These are phyloP conservation scores for Leucosporidium scottii DNA, from an alignment of 768 basidiomycete genomes.

Conservation along the genomic window DNA sequence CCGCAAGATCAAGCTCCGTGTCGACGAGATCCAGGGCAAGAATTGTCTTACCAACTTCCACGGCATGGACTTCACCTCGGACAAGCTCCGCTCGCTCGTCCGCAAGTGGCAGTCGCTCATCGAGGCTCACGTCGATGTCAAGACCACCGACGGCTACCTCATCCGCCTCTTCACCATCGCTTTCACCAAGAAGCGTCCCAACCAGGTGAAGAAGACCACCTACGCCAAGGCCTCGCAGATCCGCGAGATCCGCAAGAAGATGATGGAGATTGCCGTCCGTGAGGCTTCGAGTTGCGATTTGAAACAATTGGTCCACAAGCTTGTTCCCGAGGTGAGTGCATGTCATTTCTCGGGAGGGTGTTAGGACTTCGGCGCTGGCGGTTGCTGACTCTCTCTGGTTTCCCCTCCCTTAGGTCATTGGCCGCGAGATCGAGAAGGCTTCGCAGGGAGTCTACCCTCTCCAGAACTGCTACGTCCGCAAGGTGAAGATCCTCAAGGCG, in stretches of 20 bases:
- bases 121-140: constrained; percentile 97
- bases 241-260: constrained; percentile 91
- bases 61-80: constrained; percentile 99
- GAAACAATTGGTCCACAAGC: constrained; percentile 96
- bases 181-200: constrained; percentile 93
- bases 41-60: constrained; percentile 99
- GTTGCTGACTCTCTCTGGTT: too few relatives aligned
- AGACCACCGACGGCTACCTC: constrained; percentile 98
- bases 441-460: constrained; percentile 92
- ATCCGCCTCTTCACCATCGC: constrained; percentile 97
- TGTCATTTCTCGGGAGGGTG: too few relatives aligned
- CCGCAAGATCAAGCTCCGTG: constrained; percentile 97
- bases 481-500: constrained; percentile 95
- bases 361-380: too few relatives aligned
- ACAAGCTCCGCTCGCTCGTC: constrained; percentile 98
- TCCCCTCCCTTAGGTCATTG: constrained; percentile 49
- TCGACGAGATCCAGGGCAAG: constrained; percentile 74
- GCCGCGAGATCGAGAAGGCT: constrained; percentile 99
- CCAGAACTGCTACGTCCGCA: constrained; percentile 98
- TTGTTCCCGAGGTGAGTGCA: constrained; percentile 77
- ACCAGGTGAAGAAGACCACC: constrained; percentile 97
- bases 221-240: constrained; percentile 94
- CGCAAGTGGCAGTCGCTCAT: constrained; percentile 99
- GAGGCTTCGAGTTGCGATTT: constrained; percentile 92
- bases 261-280: constrained; percentile 73